phyloP scores from a whole-genome alignment of 352 stramenopile genomes.

The Globisporangium iwayamae region DNA sequence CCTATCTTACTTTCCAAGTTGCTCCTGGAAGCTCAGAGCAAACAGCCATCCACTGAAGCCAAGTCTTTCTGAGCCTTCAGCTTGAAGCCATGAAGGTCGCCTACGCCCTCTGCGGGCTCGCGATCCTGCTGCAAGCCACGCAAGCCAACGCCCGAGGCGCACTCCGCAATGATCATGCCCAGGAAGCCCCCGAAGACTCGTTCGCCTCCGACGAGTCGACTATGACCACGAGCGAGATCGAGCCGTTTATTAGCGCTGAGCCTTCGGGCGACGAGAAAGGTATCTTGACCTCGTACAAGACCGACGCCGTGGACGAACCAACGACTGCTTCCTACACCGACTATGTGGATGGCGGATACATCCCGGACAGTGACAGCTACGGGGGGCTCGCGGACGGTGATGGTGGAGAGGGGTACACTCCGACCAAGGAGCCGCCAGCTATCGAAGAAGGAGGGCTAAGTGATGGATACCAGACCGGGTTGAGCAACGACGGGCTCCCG shows the following conservation, averaged over 20 bases:
- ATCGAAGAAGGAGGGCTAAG: no score
- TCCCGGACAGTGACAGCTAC: no score
- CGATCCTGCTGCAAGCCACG: neutral
- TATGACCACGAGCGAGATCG: neutral
- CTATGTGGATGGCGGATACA: no score
- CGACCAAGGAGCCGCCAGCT: no score
- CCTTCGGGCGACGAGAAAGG: no score
- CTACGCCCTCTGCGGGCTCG: constrained; percentile 6
- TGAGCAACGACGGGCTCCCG: no score
- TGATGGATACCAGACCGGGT: no score
- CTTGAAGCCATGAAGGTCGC: constrained; percentile 4
- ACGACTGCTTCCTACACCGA: no score
- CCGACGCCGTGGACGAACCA: no score
- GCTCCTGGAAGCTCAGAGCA: neutral
- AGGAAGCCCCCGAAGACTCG: neutral
- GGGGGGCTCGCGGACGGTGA: no score
- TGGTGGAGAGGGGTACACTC: no score
- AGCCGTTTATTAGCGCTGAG: neutral
- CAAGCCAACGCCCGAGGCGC: neutral
- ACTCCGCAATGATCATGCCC: neutral
- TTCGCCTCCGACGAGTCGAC: neutral
- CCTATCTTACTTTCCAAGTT: neutral
- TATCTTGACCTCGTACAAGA: neutral
- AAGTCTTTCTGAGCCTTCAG: no score
- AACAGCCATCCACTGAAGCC: neutral